Base-by-base conservation (phyloP, 2,329 filamentous ascomycete species). In the Tympanopsis confertula region DNA sequence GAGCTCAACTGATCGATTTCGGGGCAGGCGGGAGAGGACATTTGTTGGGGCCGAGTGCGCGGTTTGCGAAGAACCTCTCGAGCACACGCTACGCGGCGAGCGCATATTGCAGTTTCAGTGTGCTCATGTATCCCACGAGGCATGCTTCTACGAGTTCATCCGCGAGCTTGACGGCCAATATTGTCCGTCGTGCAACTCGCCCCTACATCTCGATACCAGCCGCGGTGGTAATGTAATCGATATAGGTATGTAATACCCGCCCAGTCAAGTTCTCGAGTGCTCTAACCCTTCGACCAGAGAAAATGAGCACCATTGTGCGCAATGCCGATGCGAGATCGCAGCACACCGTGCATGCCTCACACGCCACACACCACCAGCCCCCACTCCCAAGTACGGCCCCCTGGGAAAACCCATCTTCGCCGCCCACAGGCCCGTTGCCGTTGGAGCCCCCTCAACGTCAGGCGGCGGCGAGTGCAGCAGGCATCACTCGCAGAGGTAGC, bases 91-190 rank as follows among this genome's bases (percentile, higher is more conserved):
- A 35, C 83, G 85, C 37, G 91, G 91, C 42, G 91, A 98, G 64
- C 79, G 87, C 47, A 87, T 98, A 43, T 68, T 98, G 38, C 91
- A 96, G 56, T 91, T 98, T 52, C 93, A 88, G 4, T 98, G 91
- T 61, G 76, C 81, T n/a, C 91, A 98, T 61, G 89, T 98, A 42
- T 87, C 89, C 12, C 91, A 98, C 56, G 91, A 96, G 59, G 91
- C 89, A 24, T 98, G 91, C 62, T 96, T 98, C 56, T 96, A 96
- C 63, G 91, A 98, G 60, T 95, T 93, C 55, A 94, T 98, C 50
- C 84, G 86, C 52, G 89, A 95, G 53, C 84, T 89, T 41, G 88
- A 96, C 48, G 85, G 85, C 38, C 87, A 96, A 52, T 88, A 86
- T 52, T 98, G 91, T 61, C 91, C 91, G 19, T 83, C 85, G 46